Conservation (phyloP, 345 rosid genomes). For the Abelmoschus esculentus region DNA sequence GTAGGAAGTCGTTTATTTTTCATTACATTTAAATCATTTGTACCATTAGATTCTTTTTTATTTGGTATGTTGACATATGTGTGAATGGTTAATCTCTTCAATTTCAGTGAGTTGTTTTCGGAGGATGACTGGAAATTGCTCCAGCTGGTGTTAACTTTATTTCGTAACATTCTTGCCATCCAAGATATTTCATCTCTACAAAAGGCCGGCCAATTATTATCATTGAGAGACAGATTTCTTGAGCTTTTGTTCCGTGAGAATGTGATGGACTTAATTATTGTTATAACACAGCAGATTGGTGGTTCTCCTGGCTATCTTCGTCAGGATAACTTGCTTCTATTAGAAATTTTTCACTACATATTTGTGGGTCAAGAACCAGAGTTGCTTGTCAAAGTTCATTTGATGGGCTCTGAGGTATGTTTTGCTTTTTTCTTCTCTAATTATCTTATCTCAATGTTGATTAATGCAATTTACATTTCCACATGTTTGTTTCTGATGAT, state of each 20-base stretch:
- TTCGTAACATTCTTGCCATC: constrained; percentile 79
- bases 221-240: constrained; percentile 72
- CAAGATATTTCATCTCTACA: constrained; percentile 63
- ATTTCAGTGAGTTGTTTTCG: constrained; percentile 55
- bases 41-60: neutral
- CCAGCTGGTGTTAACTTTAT: constrained; percentile 78
- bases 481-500: neutral
- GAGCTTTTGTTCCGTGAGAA: constrained; percentile 71
- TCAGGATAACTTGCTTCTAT: constrained; percentile 74
- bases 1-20: neutral
- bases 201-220: constrained; percentile 58
- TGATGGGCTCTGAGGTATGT: constrained; percentile 39
- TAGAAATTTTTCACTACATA: constrained; percentile 68
- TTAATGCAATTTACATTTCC: neutral
- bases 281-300: constrained; percentile 58
- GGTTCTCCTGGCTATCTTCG: constrained; percentile 48
- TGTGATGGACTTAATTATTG: constrained; percentile 67
- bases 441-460: constrained; percentile 8
- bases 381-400: constrained; percentile 45
- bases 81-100: constrained; percentile 2
- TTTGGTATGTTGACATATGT: neutral
- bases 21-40: neutral
- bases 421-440: constrained; percentile 9
- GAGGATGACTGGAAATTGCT: constrained; percentile 98
- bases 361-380: constrained; percentile 74